These are phyloP conservation scores for Phaeosphaeria sp. DNA, from an alignment of 2,329 filamentous ascomycete species.

Conservation along the genomic window DNA sequence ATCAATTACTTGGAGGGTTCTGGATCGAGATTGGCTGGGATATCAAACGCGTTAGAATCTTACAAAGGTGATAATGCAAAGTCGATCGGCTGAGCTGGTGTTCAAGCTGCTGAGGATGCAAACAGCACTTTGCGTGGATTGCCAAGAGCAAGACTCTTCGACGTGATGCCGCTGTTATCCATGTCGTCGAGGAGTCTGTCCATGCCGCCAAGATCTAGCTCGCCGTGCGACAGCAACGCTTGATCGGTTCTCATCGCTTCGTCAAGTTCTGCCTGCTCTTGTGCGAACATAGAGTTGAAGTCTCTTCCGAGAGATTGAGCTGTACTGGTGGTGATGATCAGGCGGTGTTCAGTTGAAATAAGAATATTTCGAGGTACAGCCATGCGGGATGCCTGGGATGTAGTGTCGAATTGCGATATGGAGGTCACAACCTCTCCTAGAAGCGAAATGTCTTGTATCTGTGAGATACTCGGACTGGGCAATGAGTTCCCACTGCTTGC, in stretches of 20 bases:
- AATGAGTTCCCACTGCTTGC: constrained; percentile 45
- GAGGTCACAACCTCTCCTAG: constrained; percentile 52
- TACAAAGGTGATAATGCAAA: neutral
- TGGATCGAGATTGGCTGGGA: neutral
- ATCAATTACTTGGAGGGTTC: neutral
- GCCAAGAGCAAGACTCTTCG: constrained; percentile 34
- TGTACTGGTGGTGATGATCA: constrained; percentile 50
- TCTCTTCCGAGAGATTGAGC: constrained; percentile 39
- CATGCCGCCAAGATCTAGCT: constrained; percentile 57
- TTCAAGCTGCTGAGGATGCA: constrained; percentile 38
- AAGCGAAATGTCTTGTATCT: constrained; percentile 50
- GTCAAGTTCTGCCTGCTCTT: constrained; percentile 38
- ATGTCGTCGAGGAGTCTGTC: constrained; percentile 52
- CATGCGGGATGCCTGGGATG: constrained; percentile 49
- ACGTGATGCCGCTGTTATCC: constrained; percentile 32
- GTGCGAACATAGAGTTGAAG: constrained; percentile 36
- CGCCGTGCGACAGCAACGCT: constrained; percentile 51
- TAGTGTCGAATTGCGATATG: constrained; percentile 52
- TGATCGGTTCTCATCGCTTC: constrained; percentile 47
- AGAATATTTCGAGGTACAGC: constrained; percentile 53
- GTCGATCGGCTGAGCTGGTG: neutral
- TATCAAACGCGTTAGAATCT: neutral
- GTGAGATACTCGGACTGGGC: constrained; percentile 49
- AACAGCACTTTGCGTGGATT: constrained; percentile 46
- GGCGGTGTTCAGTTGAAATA: constrained; percentile 52